Percentiles rank a stretch among this genome's conserved stretches.
Conservation (phyloP, 257 asterid genomes). For the Thymus mandschuricus region DNA sequence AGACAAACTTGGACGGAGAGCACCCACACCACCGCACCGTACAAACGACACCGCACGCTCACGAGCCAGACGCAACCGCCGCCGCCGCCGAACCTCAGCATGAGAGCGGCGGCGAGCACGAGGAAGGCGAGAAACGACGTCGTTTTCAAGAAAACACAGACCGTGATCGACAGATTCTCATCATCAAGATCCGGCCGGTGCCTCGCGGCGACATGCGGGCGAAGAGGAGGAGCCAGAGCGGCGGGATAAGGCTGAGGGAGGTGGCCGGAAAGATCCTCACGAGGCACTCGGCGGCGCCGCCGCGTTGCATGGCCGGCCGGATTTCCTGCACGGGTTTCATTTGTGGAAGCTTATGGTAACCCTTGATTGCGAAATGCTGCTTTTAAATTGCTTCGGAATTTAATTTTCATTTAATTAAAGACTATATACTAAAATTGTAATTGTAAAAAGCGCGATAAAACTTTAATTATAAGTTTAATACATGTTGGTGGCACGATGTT, state of each 20-base stretch:
- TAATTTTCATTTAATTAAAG: no score
- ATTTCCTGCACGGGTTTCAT: no score
- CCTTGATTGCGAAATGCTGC: no score
- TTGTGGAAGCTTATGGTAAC: no score
- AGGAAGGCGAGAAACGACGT: slow-evolving; percentile 37
- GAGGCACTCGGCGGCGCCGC: no score
- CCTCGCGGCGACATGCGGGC: slow-evolving; percentile 51
- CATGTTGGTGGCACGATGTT: no score
- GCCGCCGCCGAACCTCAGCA: slow-evolving; percentile 26
- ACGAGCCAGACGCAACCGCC: neutral
- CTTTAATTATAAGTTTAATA: no score
- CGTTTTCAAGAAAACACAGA: neutral
- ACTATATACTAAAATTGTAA: no score
- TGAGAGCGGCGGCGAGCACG: slow-evolving; percentile 37
- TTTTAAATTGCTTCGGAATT: no score
- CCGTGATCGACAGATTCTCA: neutral
- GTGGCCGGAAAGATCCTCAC: neutral
- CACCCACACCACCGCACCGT: slow-evolving; percentile 35
- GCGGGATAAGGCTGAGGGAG: slow-evolving; percentile 71
- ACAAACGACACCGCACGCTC: slow-evolving; percentile 32
- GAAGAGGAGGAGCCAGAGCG: slow-evolving; percentile 64
- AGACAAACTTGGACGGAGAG: slow-evolving; percentile 53
- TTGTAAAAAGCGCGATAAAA: no score
- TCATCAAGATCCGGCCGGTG: neutral
- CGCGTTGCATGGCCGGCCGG: no score